These are phyloP conservation scores for Aspergillus sp. DNA, from an alignment of 2,329 filamentous ascomycete genomes.

Conservation along the genomic window DNA sequence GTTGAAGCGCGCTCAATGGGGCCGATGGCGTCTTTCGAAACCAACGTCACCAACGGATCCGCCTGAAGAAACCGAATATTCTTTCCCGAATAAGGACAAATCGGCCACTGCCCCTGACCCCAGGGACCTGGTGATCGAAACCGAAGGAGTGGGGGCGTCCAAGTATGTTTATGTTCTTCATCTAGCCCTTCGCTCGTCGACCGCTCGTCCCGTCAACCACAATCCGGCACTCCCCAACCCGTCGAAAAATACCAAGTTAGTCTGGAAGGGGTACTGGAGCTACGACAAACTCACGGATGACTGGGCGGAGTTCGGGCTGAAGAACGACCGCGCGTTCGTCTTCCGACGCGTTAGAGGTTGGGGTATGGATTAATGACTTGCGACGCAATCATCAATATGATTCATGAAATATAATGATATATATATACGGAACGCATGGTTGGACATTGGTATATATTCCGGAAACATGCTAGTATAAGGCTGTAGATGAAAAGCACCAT, in stretches of 20 bases:
- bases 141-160: slow-evolving; percentile 67
- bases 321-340: slow-evolving; percentile 61
- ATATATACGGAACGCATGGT: neutral
- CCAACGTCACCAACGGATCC: slow-evolving; percentile 33
- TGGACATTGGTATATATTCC: neutral
- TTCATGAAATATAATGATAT: neutral
- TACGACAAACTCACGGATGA: slow-evolving; percentile 89
- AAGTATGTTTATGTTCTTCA: slow-evolving; percentile 88
- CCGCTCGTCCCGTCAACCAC: slow-evolving; percentile 52
- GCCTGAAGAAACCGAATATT: slow-evolving; percentile 15
- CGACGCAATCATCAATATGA: neutral
- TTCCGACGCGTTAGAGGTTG: slow-evolving; percentile 64
- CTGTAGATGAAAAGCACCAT: neutral
- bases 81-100: slow-evolving; percentile 17
- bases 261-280: slow-evolving; percentile 88
- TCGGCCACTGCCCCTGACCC: slow-evolving; percentile 29
- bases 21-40: slow-evolving; percentile 65
- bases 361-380: slow-evolving; percentile 38
- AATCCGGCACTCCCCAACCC: slow-evolving; percentile 33
- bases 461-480: neutral
- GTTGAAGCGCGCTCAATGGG: slow-evolving; percentile 67
- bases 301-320: slow-evolving; percentile 75
- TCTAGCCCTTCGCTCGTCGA: slow-evolving; percentile 59
- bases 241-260: slow-evolving; percentile 78
- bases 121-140: slow-evolving; percentile 76